These are phyloP conservation scores for Cladosporium sp. DNA, from an alignment of 2,329 filamentous ascomycete genomes.

Conservation along the genomic window DNA sequence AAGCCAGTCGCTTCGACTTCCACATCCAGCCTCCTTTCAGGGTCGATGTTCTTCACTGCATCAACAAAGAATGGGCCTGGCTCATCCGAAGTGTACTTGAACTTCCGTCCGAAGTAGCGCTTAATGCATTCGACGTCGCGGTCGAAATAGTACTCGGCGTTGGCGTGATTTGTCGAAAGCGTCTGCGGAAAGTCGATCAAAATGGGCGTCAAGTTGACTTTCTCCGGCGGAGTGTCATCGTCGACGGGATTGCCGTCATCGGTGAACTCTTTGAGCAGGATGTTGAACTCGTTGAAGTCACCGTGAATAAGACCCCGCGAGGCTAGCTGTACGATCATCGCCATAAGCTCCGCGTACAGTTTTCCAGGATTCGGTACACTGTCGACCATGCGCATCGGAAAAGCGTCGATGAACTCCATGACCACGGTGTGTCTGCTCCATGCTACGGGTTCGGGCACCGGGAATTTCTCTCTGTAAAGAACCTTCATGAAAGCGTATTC, in stretches of 20 bases:
- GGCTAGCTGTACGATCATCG: slow-evolving; percentile 76
- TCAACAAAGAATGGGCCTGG: slow-evolving; percentile 81
- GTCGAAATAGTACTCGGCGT: slow-evolving; percentile 96
- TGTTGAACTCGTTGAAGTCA: slow-evolving; percentile 99
- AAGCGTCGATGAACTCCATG: slow-evolving; percentile 90
- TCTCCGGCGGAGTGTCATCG: slow-evolving; percentile 26
- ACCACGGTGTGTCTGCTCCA: slow-evolving; percentile 94
- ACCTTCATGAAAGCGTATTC: slow-evolving; percentile 94
- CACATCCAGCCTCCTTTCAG: slow-evolving; percentile 71
- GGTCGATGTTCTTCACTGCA: slow-evolving; percentile 66
- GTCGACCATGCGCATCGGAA: slow-evolving; percentile 83
- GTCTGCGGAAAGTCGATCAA: slow-evolving; percentile 98
- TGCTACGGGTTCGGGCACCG: slow-evolving; percentile 78
- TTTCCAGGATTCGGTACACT: slow-evolving; percentile 72
- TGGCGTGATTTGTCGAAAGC: slow-evolving; percentile 87
- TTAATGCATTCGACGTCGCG: slow-evolving; percentile 94
- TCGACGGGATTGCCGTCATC: slow-evolving; percentile 14
- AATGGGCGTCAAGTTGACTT: slow-evolving; percentile 64
- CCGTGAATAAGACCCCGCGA: slow-evolving; percentile 88
- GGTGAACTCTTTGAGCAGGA: slow-evolving; percentile 72
- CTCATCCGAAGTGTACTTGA: slow-evolving; percentile 76
- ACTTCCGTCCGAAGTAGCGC: slow-evolving; percentile 82
- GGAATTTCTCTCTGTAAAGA: slow-evolving; percentile 74
- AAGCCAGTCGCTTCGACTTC: slow-evolving; percentile 90
- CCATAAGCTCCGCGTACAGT: slow-evolving; percentile 89